phyloP scores from a whole-genome alignment of 139 green algal genomes.

The Haematococcus lacustris region DNA sequence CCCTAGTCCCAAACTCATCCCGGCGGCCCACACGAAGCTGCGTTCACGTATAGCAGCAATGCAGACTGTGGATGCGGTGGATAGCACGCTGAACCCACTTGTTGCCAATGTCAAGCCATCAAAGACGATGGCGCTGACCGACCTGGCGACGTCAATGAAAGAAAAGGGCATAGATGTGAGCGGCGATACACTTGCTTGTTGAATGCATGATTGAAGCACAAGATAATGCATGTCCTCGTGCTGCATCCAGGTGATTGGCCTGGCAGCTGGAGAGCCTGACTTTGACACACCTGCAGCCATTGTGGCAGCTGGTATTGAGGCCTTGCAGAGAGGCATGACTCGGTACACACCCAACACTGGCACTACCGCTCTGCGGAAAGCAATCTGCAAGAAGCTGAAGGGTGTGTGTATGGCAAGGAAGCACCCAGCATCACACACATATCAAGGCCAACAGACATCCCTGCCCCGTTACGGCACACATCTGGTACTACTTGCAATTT shows the following conservation, averaged over 20 bases:
- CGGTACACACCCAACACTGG: slow-evolving; percentile 92
- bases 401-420: slow-evolving; percentile 11
- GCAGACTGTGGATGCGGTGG: no score
- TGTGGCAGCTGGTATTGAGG: slow-evolving; percentile 68
- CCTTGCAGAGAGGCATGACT: slow-evolving; percentile 75
- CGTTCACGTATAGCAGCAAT: no score
- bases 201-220: neutral
- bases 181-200: neutral
- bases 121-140: slow-evolving; percentile 90
- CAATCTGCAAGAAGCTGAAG: slow-evolving; percentile 83
- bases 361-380: slow-evolving; percentile 65
- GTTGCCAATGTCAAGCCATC: slow-evolving; percentile 72
- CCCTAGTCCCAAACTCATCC: no score
- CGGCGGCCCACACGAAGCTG: no score
- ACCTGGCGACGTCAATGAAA: slow-evolving; percentile 69
- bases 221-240: neutral
- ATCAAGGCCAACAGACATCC: no score
- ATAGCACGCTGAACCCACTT: slow-evolving; percentile 65
- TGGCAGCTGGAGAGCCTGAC: slow-evolving; percentile 92
- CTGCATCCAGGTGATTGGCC: slow-evolving; percentile 63
- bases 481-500: no score
- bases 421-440: neutral
- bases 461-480: no score
- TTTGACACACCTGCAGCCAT: slow-evolving; percentile 88
- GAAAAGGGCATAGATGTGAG: slow-evolving; percentile 68